Conservation (phyloP, 257 asterid species). For the Cinchona pubescens region DNA sequence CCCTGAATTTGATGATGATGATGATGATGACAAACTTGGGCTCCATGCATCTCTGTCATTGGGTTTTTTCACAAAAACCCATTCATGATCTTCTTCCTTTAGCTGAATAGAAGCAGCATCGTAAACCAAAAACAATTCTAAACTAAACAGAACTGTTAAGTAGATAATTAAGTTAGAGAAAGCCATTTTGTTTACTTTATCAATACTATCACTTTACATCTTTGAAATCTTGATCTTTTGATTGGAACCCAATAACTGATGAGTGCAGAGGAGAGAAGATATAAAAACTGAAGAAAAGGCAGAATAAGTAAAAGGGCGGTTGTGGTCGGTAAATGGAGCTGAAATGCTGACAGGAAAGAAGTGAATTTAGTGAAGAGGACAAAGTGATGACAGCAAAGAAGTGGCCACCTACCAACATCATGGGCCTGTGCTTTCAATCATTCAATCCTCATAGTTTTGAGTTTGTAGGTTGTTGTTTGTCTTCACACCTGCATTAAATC, state of each 20-base stretch:
- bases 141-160: not conserved
- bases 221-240: slow-evolving; percentile 1
- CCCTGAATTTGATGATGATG: slow-evolving; percentile 22
- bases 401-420: not conserved
- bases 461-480: not conserved
- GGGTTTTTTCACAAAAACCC: slow-evolving; percentile 25
- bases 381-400: slow-evolving; percentile 32
- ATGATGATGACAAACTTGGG: slow-evolving; percentile 33
- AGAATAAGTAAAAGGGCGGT: slow-evolving; percentile 20
- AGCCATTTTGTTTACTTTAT: not conserved
- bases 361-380: not conserved
- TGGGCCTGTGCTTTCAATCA: too few species aligned
- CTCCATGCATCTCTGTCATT: slow-evolving; percentile 59
- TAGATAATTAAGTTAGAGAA: not conserved
- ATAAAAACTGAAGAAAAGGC: slow-evolving; percentile 6
- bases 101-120: not conserved
- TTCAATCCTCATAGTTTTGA: too few species aligned
- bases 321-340: slow-evolving; percentile 4
- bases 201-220: not conserved
- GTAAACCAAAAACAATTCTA: slow-evolving; percentile 1
- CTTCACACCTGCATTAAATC: not conserved
- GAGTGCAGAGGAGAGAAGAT: not conserved
- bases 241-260: not conserved
- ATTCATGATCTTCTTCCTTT: slow-evolving; percentile 13
- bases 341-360: not conserved